Conservation (phyloP, 805 yeast genomes). For the Candida gorgasii region DNA sequence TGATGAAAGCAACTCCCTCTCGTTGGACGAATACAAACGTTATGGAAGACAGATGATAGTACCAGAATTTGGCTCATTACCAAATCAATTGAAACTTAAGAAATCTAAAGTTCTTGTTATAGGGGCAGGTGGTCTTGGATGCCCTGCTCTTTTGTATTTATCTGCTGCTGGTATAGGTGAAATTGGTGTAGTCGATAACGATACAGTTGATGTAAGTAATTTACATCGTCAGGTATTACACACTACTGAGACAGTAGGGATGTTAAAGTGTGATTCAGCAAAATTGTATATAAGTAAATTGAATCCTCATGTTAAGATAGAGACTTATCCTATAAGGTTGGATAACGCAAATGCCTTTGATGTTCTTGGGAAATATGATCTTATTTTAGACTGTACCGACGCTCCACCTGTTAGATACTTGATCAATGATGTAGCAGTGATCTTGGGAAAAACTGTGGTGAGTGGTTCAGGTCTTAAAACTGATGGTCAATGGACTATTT, state of each 20-base stretch:
- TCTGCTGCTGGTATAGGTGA: constrained; percentile 86
- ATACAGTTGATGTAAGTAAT: constrained; percentile 79
- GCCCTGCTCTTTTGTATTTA: constrained; percentile 83
- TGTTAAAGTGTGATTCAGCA: constrained; percentile 81
- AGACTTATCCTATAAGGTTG: constrained; percentile 53
- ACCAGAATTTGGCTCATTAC: constrained; percentile 62
- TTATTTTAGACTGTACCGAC: constrained; percentile 92
- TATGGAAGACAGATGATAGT: constrained; percentile 97
- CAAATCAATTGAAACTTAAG: constrained; percentile 58
- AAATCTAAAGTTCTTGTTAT: constrained; percentile 66
- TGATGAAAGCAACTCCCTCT: too few species aligned
- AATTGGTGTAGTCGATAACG: constrained; percentile 87
- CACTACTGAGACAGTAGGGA: constrained; percentile 62
- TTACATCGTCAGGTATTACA: constrained; percentile 90
- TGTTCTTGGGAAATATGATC: constrained; percentile 65
- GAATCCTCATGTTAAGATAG: constrained; percentile 67
- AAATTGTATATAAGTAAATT: constrained; percentile 47
- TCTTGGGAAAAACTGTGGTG: constrained; percentile 67
- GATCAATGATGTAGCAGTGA: constrained; percentile 79
- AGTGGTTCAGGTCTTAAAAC: constrained; percentile 91
- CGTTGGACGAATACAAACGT: constrained; percentile 77
- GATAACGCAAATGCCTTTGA: constrained; percentile 59
- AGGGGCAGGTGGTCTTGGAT: constrained; percentile 97
- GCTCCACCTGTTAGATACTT: constrained; percentile 85
- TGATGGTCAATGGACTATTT: constrained; percentile 84